A percentile compares a stretch with the other conserved stretches of the same genome.
These are phyloP conservation scores for Aspergillus cavernicola DNA, from an alignment of 495 filamentous ascomycete genomes.

Conservation along the genomic window DNA sequence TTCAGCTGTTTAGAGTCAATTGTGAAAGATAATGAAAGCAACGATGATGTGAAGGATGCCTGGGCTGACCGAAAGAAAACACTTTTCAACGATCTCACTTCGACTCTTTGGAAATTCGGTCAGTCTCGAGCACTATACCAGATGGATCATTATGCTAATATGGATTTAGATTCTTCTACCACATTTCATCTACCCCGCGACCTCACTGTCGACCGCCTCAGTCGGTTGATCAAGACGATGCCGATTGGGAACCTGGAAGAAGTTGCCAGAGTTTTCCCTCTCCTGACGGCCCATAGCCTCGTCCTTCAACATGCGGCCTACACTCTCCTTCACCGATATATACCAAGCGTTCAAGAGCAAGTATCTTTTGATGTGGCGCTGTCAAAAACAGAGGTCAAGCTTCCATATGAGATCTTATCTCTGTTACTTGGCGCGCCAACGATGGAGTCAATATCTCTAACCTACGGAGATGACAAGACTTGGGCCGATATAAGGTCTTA, in stretches of 20 bases:
- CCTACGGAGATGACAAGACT: slow-evolving; percentile 34
- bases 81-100: slow-evolving; percentile 55
- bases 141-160: slow-evolving; percentile 13
- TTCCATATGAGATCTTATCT: slow-evolving; percentile 68
- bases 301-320: slow-evolving; percentile 78
- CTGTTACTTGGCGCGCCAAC: slow-evolving; percentile 54
- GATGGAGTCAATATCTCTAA: slow-evolving; percentile 46
- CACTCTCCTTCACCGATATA: slow-evolving; percentile 68
- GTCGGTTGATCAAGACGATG: slow-evolving; percentile 57
- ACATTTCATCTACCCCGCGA: slow-evolving; percentile 59
- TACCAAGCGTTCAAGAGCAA: slow-evolving; percentile 75
- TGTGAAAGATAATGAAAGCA: slow-evolving; percentile 58
- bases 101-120: slow-evolving; percentile 43
- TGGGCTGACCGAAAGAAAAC: slow-evolving; percentile 50
- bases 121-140: slow-evolving; percentile 14
- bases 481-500: slow-evolving; percentile 61
- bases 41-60: slow-evolving; percentile 81
- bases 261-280: slow-evolving; percentile 59
- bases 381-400: slow-evolving; percentile 62
- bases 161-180: slow-evolving; percentile 40
- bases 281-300: slow-evolving; percentile 71
- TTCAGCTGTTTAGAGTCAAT: slow-evolving; percentile 56
- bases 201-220: slow-evolving; percentile 66
- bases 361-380: slow-evolving; percentile 77
- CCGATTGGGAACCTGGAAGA: slow-evolving; percentile 54